These are phyloP conservation scores for Scheffersomyces coipomensis DNA, from an alignment of 805 yeast species.

Conservation along the genomic window DNA sequence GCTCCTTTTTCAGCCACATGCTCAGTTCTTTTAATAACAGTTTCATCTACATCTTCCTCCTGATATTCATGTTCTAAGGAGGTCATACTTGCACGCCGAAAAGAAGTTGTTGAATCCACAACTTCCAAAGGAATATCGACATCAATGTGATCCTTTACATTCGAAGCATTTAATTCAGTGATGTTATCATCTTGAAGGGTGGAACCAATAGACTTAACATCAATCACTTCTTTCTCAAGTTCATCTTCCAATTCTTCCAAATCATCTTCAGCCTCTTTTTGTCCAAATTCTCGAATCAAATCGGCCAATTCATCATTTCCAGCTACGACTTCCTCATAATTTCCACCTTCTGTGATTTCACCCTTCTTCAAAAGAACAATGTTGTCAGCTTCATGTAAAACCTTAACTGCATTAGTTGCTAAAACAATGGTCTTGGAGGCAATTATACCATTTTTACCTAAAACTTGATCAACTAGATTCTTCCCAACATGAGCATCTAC, in stretches of 20 bases:
- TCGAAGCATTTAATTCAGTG: not conserved
- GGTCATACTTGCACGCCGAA: not conserved
- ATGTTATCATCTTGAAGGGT: constrained; percentile 4
- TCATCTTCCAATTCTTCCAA: constrained; percentile 5
- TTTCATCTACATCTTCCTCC: constrained; percentile 16
- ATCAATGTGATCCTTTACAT: not conserved
- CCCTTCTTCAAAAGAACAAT: constrained; percentile 29
- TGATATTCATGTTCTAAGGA: constrained; percentile 11
- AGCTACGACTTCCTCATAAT: constrained; percentile 47
- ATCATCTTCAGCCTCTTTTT: constrained; percentile 13
- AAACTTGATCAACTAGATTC: constrained; percentile 27
- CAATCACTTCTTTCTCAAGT: constrained; percentile 11
- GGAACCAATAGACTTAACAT: not conserved
- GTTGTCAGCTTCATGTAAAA: constrained; percentile 31
- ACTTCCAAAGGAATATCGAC: not conserved
- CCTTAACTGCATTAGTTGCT: constrained; percentile 38
- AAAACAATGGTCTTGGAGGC: constrained; percentile 32
- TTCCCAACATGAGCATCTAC: constrained; percentile 44
- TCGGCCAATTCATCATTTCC: constrained; percentile 29
- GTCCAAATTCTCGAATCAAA: constrained; percentile 31
- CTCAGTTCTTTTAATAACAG: constrained; percentile 6
- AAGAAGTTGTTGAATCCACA: not conserved
- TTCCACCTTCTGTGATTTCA: constrained; percentile 37
- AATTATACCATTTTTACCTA: constrained; percentile 29
- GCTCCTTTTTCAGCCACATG: constrained; percentile 21